These are phyloP conservation scores for Kalaharituber pfeilii DNA, from an alignment of 2,329 filamentous ascomycete species.

Conservation along the genomic window DNA sequence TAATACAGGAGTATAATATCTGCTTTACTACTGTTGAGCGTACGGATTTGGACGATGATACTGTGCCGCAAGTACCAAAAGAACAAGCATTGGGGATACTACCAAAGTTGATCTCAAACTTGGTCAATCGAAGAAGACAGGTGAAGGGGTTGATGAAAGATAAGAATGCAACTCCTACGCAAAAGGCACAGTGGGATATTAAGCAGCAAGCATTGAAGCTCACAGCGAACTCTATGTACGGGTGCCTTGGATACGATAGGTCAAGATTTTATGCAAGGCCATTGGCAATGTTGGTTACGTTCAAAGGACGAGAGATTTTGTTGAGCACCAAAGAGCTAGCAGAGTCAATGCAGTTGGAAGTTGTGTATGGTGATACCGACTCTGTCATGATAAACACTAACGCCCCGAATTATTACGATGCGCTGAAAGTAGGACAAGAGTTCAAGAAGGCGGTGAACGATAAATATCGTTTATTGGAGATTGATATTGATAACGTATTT, in stretches of 20 bases:
- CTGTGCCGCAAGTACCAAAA: conserved; percentile 68
- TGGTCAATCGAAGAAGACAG: conserved; percentile 73
- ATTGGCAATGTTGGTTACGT: conserved; percentile 86
- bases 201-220: conserved; percentile 93
- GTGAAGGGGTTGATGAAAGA: conserved; percentile 97
- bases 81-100: conserved; percentile 63
- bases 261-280: conserved; percentile 95
- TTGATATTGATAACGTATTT: conserved; percentile 97
- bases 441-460: conserved; percentile 95
- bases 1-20: conserved; percentile 98
- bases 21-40: conserved; percentile 96
- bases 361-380: conserved; percentile 98
- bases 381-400: conserved; percentile 99
- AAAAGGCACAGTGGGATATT: conserved; percentile 91
- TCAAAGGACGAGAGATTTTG: conserved; percentile 93
- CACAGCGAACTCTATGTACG: conserved; percentile 99
- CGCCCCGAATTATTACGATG: conserved; percentile 78
- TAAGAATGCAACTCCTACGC: conserved; percentile 65
- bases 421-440: conserved; percentile 76
- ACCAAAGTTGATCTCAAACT: conserved; percentile 74
- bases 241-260: conserved; percentile 89
- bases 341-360: conserved; percentile 74
- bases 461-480: conserved; percentile 78
- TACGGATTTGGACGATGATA: conserved; percentile 59
- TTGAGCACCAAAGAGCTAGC: conserved; percentile 90